Conservation (phyloP, 169 alveolate genomes). For the Besnoitia besnoiti region DNA sequence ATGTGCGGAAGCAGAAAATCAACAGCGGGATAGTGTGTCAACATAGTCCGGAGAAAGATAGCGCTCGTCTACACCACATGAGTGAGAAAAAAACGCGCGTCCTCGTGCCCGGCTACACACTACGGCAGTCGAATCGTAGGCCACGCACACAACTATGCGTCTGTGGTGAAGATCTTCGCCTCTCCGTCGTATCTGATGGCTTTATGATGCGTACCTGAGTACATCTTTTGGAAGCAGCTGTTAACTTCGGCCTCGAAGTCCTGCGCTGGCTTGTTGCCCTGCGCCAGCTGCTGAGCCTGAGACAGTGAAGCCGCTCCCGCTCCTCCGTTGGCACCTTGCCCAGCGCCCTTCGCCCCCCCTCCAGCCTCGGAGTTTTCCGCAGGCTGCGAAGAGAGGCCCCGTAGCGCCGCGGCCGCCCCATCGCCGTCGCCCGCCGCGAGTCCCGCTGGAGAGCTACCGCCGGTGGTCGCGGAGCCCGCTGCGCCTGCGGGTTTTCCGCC, state of each 20-base stretch:
- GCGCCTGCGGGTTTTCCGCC: background rate
- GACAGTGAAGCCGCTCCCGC: background rate
- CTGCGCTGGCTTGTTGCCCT: background rate
- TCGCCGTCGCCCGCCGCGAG: background rate
- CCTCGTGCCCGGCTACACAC: no score
- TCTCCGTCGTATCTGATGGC: no score
- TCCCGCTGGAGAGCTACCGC: background rate
- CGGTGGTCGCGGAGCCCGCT: background rate
- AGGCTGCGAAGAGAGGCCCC: background rate
- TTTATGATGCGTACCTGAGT: constrained; percentile 2
- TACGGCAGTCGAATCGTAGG: no score
- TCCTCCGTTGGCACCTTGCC: background rate
- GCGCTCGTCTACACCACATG: background rate
- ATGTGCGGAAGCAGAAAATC: no score
- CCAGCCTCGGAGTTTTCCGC: background rate
- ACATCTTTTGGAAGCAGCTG: constrained; percentile 31
- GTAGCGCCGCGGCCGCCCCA: background rate
- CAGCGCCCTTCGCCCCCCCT: no score
- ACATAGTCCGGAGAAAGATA: background rate
- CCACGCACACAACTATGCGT: no score
- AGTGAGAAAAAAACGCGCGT: no score
- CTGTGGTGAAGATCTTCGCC: background rate
- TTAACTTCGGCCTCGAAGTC: constrained; percentile 25
- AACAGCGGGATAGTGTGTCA: no score
- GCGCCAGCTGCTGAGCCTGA: background rate